Base-by-base conservation (phyloP, 2,329 filamentous ascomycete genomes). In the Arthrobotrys iridis region DNA sequence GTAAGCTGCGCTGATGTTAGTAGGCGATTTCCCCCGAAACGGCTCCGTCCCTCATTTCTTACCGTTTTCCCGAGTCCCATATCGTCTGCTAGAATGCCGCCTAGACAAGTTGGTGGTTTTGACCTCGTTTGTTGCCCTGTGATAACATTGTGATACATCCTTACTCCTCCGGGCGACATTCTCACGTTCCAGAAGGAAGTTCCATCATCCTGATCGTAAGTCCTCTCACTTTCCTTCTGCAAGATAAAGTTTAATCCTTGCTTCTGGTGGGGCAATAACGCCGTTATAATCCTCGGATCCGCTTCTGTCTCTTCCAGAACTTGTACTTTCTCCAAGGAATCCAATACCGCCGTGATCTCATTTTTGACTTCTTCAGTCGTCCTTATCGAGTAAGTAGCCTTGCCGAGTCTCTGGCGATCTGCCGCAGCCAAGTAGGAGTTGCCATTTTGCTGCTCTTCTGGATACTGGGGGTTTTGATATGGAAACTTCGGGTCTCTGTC, bases 1-100 rank as follows among this genome's bases (percentile, higher is more conserved):
- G 80, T 92, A 96, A 58, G 99, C 82, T 0, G 91, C 93, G 82
- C 94, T 6, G 91, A 91, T n/a, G 94, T 84, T 24, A 92, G 92
- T 92, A 80, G 94, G 91, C 11, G 18, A 94, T 83, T 35, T 94
- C 89, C 2, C 2, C 1, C 8, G 4, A 43, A 3, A 20, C 24
- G 1, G 3, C 26, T 26, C 20, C n/a, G 13, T 1, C 10, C 10
- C 2, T 6, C 6, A 5, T 77, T 88, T 85, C 28, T 87, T 85
- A 46, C 91, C 8, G 92, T 97, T 76, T 65, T 79, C 78, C 80
- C 80, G 76, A 77, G 80, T 59, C 75, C 80, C 77, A 48, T 78
- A 63, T 78, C 80, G 78, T 55, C 81, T 70, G 46, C 78, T 48
- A 15, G 33, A 22, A 37, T 78, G 71, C 35, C 79, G 75, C 60